phyloP scores from a whole-genome alignment of 805 yeast species.

The Wickerhamiella australiensis region DNA sequence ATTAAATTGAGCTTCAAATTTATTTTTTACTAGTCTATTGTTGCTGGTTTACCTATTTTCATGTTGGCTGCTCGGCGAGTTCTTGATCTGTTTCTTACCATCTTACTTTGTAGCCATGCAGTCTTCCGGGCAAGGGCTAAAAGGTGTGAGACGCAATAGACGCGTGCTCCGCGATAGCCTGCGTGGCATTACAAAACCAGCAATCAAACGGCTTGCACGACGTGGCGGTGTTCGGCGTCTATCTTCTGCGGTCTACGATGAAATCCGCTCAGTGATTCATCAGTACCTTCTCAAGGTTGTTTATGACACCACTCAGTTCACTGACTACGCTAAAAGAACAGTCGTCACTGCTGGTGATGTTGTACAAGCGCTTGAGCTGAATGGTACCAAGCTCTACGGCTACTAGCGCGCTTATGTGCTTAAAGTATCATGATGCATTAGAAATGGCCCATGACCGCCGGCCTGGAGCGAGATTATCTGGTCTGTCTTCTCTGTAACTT shows the following conservation, averaged over 20 bases:
- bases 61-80: too few relatives aligned
- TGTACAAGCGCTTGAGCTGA: slow-evolving; percentile 98
- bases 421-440: too few relatives aligned
- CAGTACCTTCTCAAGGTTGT: slow-evolving; percentile 93
- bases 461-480: too few relatives aligned
- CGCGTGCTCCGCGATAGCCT: slow-evolving; percentile 71
- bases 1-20: too few relatives aligned
- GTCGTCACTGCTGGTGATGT: slow-evolving; percentile 97
- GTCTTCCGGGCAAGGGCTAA: background rate
- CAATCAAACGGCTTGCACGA: slow-evolving; percentile 98
- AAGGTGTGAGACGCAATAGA: background rate
- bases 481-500: background rate
- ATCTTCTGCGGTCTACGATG: slow-evolving; percentile 96
- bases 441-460: too few relatives aligned
- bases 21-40: background rate
- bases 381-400: slow-evolving; percentile 99
- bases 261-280: slow-evolving; percentile 93
- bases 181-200: slow-evolving; percentile 99
- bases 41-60: background rate
- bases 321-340: slow-evolving; percentile 99
- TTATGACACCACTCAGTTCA: slow-evolving; percentile 98
- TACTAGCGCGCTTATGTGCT: slow-evolving; percentile 40
- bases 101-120: background rate
- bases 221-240: slow-evolving; percentile 99
- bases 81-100: background rate